Evolutionary conservation across 2,329 filamentous ascomycete genomes (phyloP), one percentile per base, ranked within the genome.

Genomic region (Chaetomium strumarium): DNA sequence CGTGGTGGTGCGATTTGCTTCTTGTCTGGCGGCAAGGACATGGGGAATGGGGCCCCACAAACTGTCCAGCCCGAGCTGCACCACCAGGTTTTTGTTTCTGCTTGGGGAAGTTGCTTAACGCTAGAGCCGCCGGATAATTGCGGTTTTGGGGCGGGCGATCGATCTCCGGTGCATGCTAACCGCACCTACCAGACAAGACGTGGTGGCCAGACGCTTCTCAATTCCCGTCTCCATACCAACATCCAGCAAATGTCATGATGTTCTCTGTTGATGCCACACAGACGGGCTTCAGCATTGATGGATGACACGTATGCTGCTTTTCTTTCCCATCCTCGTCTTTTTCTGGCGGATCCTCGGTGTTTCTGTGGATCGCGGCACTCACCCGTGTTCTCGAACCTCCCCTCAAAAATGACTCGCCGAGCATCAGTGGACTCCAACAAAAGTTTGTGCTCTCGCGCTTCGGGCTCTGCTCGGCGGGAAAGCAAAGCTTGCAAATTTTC

Each of bases 111-210:
- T 46, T 24, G 24, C 38, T n/a, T n/a, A 24, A 49, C 17, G 51
- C 50, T 52, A 51, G 60, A 62, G 55, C 60, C 55, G 58, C 56
- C 59, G 60, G 60, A 39, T 60, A 60, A 62, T 56, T 59, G 57
- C 57, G 51, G 48, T 38, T 51, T 42, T 46, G 17, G 43, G 34
- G 36, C 49, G 53, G 51, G 52, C 55, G 57, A 60, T 60, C 58
- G 53, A 58, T 56, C 56, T 58, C 51, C 49, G 24, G 56, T 52
- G 56, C 54, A 55, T 46, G 56, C 29, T 41, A 49, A 49, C 51
- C 46, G 49, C 49, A 49, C 52, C 55, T 52, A 46, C 38, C 24
- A 24, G 24, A 24, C 24, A 24, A 4, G 24, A 24, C 24, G 24
- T 24, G 24, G 24, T 24, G 24, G 24, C 24, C 24, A 24, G 24